Conservation (phyloP, 129 eudicot species). For the Ambrosia trifida region DNA sequence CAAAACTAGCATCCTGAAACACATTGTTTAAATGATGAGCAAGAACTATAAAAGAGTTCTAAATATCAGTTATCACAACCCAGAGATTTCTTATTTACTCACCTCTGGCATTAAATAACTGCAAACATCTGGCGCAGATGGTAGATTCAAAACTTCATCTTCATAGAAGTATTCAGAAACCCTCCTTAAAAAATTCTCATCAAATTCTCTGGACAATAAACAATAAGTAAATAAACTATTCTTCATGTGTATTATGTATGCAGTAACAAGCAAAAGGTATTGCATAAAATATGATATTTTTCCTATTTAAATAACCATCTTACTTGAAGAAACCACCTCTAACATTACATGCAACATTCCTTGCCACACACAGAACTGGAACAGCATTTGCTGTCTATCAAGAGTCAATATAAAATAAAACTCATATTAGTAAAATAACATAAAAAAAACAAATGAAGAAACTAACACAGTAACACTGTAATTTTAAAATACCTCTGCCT, state of each 20-base stretch:
- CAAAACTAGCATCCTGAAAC: conserved; percentile 70
- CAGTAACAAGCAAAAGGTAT: conserved; percentile 3
- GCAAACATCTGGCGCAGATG: conserved; percentile 85
- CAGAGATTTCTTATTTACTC: conserved; percentile 21
- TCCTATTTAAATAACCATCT: conserved; percentile 37
- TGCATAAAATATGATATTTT: conserved; percentile 1
- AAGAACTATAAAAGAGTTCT: neutral
- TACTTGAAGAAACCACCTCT: conserved; percentile 95
- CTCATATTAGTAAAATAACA: neutral
- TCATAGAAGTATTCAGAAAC: conserved; percentile 69
- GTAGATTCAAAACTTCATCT: conserved; percentile 72
- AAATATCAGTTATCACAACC: conserved; percentile 6
- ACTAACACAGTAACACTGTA: conserved; percentile 15
- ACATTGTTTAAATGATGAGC: conserved; percentile 14
- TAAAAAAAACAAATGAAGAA: conserved; percentile 2
- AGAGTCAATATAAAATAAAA: conserved; percentile 7
- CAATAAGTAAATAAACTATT: conserved; percentile 18
- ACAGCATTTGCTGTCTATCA: conserved; percentile 72
- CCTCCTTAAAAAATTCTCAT: conserved; percentile 58
- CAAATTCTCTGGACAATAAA: conserved; percentile 69
- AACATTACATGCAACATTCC: conserved; percentile 98
- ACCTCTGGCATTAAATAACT: conserved; percentile 87
- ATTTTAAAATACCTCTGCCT: conserved; percentile 79
- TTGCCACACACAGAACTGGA: conserved; percentile 94
- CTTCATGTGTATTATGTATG: neutral